Evolutionary conservation across 2,329 filamentous ascomycete genomes (phyloP).

Genomic region (Shiraia sp.): DNA sequence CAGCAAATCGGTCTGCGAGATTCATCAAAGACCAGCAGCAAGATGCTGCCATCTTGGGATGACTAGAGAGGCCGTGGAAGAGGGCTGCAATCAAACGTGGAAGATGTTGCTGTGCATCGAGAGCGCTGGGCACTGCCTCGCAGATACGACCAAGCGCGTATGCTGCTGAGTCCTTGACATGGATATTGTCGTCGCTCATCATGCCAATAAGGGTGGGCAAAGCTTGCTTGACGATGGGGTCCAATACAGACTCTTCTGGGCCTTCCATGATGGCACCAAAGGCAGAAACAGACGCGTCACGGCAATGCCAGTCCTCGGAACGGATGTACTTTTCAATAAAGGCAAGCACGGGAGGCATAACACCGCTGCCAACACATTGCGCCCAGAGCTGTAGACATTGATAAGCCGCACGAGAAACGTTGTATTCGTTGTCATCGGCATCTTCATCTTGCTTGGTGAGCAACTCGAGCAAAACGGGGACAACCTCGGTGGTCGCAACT

Average conservation of each 20-base stretch:
- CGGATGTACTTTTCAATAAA: slow-evolving; percentile 94
- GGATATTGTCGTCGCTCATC: slow-evolving; percentile 84
- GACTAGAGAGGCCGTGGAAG: slow-evolving; percentile 86
- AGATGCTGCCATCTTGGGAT: slow-evolving; percentile 94
- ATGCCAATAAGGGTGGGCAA: slow-evolving; percentile 89
- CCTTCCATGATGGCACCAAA: slow-evolving; percentile 99
- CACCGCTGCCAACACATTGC: slow-evolving; percentile 81
- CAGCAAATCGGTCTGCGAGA: slow-evolving; percentile 90
- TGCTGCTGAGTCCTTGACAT: slow-evolving; percentile 93
- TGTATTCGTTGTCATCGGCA: slow-evolving; percentile 95
- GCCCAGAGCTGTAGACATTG: slow-evolving; percentile 95
- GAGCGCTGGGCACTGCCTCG: slow-evolving; percentile 87
- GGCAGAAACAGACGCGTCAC: slow-evolving; percentile 94
- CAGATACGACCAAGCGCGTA: slow-evolving; percentile 96
- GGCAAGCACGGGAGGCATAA: slow-evolving; percentile 82
- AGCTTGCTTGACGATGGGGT: slow-evolving; percentile 94
- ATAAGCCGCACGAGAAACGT: slow-evolving; percentile 90
- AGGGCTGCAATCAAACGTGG: slow-evolving; percentile 84
- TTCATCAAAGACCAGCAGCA: slow-evolving; percentile 99
- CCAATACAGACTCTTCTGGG: slow-evolving; percentile 87
- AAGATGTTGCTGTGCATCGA: slow-evolving; percentile 82
- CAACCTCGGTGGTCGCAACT: slow-evolving; percentile 90
- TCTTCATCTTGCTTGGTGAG: slow-evolving; percentile 98
- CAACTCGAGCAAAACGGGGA: slow-evolving; percentile 84
- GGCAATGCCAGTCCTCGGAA: slow-evolving; percentile 88